These are phyloP conservation scores for Hamamelis virginiana DNA, from an alignment of 164 flowering plant genomes.

Conservation along the genomic window DNA sequence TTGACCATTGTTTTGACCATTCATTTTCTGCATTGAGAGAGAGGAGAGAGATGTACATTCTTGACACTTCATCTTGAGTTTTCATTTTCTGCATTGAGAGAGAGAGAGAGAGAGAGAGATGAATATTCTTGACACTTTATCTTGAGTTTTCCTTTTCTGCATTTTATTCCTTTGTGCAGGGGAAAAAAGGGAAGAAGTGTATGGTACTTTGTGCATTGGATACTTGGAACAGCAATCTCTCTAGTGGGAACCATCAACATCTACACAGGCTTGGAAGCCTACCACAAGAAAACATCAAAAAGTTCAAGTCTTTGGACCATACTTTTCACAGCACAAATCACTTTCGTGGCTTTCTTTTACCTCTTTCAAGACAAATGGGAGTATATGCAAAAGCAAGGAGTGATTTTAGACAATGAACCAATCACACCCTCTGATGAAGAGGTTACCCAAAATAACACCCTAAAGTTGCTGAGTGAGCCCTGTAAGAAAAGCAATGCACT, in stretches of 20 bases:
- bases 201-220: conserved; percentile 81
- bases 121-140: background rate
- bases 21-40: too few relatives aligned
- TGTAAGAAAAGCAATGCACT: conserved; percentile 37
- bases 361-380: conserved; percentile 79
- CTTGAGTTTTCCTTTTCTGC: background rate
- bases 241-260: conserved; percentile 66
- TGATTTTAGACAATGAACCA: conserved; percentile 33
- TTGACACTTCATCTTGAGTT: too few relatives aligned
- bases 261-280: conserved; percentile 73
- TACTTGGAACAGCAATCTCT: conserved; percentile 55
- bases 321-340: conserved; percentile 61
- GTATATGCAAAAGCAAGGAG: conserved; percentile 50
- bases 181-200: conserved; percentile 52
- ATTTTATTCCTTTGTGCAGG: conserved; percentile 30
- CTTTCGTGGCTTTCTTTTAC: conserved; percentile 51
- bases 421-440: conserved; percentile 23
- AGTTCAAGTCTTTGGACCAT: conserved; percentile 46
- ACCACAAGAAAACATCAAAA: conserved; percentile 46
- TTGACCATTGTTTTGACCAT: too few relatives aligned
- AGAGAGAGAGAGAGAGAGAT: too few relatives aligned
- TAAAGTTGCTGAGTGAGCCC: conserved; percentile 29
- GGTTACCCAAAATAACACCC: conserved; percentile 5
- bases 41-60: too few relatives aligned
- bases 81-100: too few relatives aligned